Evolutionary conservation across 352 stramenopile genomes (phyloP), one percentile per base, ranked within the genome.

Genomic region (Bremia lactucae): DNA sequence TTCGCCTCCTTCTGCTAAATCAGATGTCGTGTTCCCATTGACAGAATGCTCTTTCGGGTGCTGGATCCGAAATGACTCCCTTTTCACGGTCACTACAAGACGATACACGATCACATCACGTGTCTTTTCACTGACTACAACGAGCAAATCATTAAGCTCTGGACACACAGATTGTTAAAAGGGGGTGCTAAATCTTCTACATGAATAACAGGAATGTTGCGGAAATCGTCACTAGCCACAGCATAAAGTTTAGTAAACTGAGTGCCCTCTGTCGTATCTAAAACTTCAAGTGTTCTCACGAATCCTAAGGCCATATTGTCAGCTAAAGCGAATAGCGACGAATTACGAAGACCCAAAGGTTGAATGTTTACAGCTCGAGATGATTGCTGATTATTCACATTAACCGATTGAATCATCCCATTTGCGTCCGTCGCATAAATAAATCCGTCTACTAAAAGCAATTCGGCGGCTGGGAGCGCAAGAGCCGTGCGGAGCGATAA

Each of bases 41-140:
- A 31, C 39, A 13, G 19, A 31, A 68, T 58, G 3, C 18, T 28
- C 20, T 58, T 61, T 65, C 1, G 62, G 58, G 28, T 73, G 67
- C 19, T 59, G 49, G 13, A 83, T 80, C 1, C 67, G 59, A 19
- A 70, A 79, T 2, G 65, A 76, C 16, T 83, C 68, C 20, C 68
- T 83, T 18, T 63, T 58, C 20, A 75, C 59, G 6, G 65, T 74
- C 13, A 69, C 65, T 1, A 42, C 26, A 2, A 66, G 28, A 16
- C 51, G 26, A 38, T 48, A 36, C 0, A 63, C 43, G 1, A 42
- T 35, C 6, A 69, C 33, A 36, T 35, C 36, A 19, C 43, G 21
- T 11, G 31, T 20, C 0, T 54, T 0, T 0, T 44, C 35, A 23
- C 74, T 52, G 2, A 68, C 10, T n/a, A 60, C 28, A 11, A 74